Evolutionary conservation across 192 early-diverging fungal genomes (phyloP).

Genomic region (Phycomyces blakesleeanus): DNA sequence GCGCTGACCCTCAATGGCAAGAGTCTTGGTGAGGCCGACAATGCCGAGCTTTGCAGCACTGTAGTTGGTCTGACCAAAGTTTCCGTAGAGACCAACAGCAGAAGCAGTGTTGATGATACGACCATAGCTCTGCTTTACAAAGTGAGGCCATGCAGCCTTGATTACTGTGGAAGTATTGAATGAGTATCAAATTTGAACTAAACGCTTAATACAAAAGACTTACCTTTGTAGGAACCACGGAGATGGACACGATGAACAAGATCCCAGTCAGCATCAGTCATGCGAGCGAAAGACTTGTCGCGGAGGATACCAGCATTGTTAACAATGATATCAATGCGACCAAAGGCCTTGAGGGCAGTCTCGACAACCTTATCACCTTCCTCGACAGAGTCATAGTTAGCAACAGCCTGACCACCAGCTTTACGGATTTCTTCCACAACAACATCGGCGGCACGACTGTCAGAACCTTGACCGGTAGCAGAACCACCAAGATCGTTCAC

Average conservation of each 20-base stretch:
- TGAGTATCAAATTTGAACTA: background rate
- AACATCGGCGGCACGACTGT: constrained; percentile 54
- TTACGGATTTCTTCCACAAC: constrained; percentile 81
- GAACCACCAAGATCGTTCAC: constrained; percentile 85
- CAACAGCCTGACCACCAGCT: constrained; percentile 85
- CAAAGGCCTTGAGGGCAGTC: constrained; percentile 84
- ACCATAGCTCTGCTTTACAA: constrained; percentile 92
- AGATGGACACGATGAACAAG: constrained; percentile 87
- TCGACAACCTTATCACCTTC: constrained; percentile 93
- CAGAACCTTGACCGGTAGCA: constrained; percentile 38
- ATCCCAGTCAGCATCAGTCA: constrained; percentile 95
- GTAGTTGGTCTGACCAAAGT: constrained; percentile 65
- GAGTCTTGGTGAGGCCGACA: constrained; percentile 85
- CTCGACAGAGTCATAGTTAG: constrained; percentile 92
- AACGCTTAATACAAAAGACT: background rate
- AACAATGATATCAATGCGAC: constrained; percentile 78
- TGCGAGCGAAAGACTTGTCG: constrained; percentile 89
- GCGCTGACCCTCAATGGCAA: constrained; percentile 88
- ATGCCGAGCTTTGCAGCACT: constrained; percentile 82
- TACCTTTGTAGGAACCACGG: constrained; percentile 84
- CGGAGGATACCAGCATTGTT: constrained; percentile 98
- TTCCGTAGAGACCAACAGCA: constrained; percentile 92
- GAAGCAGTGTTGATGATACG: constrained; percentile 93
- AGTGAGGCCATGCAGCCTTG: constrained; percentile 95
- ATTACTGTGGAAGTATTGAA: constrained; percentile 39